These are phyloP conservation scores for Leishmania aethiopica DNA, from an alignment of 208 protist genomes.

Conservation along the genomic window DNA sequence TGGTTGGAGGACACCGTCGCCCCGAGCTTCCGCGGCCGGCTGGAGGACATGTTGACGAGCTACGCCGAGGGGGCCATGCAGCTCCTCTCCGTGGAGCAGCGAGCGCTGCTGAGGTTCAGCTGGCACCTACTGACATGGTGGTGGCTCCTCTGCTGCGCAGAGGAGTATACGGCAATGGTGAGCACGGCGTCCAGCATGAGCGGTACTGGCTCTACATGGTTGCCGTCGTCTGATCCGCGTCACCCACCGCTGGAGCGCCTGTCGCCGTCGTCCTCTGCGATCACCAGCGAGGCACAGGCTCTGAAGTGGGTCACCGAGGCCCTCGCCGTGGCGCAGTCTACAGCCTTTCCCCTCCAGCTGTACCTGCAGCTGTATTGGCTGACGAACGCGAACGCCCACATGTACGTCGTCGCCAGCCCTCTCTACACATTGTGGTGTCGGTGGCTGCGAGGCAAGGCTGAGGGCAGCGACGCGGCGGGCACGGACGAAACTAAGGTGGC, in stretches of 20 bases:
- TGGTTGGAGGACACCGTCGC: conserved; percentile 1
- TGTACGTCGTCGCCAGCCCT: conserved; percentile 48
- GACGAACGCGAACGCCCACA: conserved; percentile 56
- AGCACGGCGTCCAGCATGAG: neutral
- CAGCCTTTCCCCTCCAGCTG: conserved; percentile 42
- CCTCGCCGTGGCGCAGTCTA: conserved; percentile 4
- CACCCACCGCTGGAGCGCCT: neutral
- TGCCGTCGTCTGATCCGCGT: neutral
- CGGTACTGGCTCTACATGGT: neutral
- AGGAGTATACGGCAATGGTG: neutral
- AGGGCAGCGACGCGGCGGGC: neutral
- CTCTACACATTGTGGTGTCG: conserved; percentile 46
- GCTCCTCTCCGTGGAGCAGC: conserved; percentile 36
- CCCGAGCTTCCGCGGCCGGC: conserved; percentile 8
- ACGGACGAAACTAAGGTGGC: neutral
- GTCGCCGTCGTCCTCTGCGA: neutral
- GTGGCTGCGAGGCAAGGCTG: conserved; percentile 2
- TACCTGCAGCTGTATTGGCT: conserved; percentile 54
- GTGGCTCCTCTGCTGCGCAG: conserved; percentile 35
- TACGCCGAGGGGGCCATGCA: conserved; percentile 55
- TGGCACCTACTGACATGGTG: conserved; percentile 48
- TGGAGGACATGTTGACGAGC: conserved; percentile 24
- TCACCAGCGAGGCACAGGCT: neutral
- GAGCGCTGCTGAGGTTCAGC: conserved; percentile 46
- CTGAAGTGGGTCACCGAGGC: neutral